Base-by-base conservation (phyloP, 306 rosid genomes). In the Lupinus albus region DNA sequence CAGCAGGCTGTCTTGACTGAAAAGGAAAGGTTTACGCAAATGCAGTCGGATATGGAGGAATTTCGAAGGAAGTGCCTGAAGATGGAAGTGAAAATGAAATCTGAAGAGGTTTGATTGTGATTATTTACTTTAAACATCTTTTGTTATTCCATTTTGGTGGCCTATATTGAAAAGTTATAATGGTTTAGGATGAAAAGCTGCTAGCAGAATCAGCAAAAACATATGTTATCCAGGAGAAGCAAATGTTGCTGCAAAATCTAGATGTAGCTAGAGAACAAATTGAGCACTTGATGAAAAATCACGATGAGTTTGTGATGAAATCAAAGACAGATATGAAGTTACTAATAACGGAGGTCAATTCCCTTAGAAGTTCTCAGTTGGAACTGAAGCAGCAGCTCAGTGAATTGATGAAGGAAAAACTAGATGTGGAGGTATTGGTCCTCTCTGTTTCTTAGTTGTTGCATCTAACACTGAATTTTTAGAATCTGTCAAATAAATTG, bases 21-120 rank as follows among this genome's bases (percentile, higher is more conserved):
- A 85, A 85, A 70, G 83, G 96, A 89, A 72, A 87, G 83, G 58
- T 78, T 87, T 76, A 85, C 91, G 13, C 96, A 89, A 68, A 89
- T 87, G 92, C 96, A 89, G 78, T 87, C 92, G 95, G 96, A 87
- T 77, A 78, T 89, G 79, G 91, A 85, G 81, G 91, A 92, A 73
- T 85, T 84, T 70, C 77, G 86, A 56, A 81, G 95, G 67, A 81
- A 84, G 64, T 85, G 89, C 82, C 69, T 89, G 75, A 89, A 87
- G 72, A 48, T 86, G 85, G 95, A 92, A 74, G 48, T 73, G 61
- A 85, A 81, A 73, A 68, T 84, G 79, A 82, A 82, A 77, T 67
- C 77, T 20, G 98, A 85, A 85, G 81, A 84, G 96, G 98, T 85
- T 64, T 67, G 74, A 42, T 62, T 82, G 41, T 67, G 68, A 78